Base-by-base conservation (phyloP, 225 moss, liverwort and hornwort genomes). In the Neckera pumila region DNA sequence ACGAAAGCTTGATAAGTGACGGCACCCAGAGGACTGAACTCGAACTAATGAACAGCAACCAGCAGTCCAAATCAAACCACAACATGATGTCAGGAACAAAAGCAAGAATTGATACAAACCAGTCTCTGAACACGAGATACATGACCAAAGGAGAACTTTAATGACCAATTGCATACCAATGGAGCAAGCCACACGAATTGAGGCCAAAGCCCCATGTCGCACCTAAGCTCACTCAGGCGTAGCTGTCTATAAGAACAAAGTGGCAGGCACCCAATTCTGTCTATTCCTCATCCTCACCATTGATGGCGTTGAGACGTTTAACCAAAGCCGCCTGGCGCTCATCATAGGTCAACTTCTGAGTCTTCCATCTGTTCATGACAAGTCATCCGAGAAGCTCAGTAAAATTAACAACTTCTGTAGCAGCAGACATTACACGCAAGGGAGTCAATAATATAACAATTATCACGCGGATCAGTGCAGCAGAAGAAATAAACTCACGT, bases 291-390 rank as follows among this genome's bases (percentile, higher is more conserved):
- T 89, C 93, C 40, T 93, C 93, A 64, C 93, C 92, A 76, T 96
- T 96, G 54, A 94, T 80, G 86, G 90, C 92, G 70, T 95, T 95
- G 66, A 96, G 92, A 73, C 96, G 90, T n/a, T 94, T 90, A 14
- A 96, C 93, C 87, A 96, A 89, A 84, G 93, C 94, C 43, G 95
- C 92, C 89, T 96, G 95, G 13, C 95, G 93, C 90, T 95, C 94
- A 10, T 96, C 95, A 43, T 96, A 96, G 22, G 91, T 92, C 90
- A 96, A 61, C 90, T 96, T 96, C 93, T 96, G 88, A 85, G 88
- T 96, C 91, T 96, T 95, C 96, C 96, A 96, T 78, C 94, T 95
- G 95, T 76, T 73, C 61, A 83, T 53, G 27, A 58, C 64, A 81
- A 80, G 22, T n/a, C 34, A 51, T 42, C 12, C 45, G 6, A 43